These are phyloP conservation scores for Talaromyces atroroseus DNA, from an alignment of 2,329 filamentous ascomycete species.

Conservation along the genomic window DNA sequence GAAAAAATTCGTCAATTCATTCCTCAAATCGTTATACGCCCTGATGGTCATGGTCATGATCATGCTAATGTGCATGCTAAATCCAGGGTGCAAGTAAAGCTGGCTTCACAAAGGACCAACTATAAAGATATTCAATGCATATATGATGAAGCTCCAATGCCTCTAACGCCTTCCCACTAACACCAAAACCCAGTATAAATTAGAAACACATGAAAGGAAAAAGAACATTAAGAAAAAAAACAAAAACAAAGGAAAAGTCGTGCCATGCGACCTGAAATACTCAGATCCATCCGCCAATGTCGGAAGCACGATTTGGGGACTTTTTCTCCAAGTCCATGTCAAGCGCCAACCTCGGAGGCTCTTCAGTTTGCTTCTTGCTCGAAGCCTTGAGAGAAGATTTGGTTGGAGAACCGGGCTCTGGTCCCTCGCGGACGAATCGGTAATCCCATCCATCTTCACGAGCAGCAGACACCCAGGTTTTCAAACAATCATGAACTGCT, in stretches of 20 bases:
- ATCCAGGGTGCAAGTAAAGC: conserved; percentile 2
- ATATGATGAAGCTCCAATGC: conserved; percentile 2
- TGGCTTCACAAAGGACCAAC: background rate
- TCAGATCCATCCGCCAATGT: conserved; percentile 37
- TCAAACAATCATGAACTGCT: conserved; percentile 79
- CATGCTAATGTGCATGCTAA: conserved; percentile 8
- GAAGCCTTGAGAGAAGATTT: conserved; percentile 46
- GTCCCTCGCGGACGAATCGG: conserved; percentile 61
- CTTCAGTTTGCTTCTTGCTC: conserved; percentile 43
- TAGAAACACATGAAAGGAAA: conserved; percentile 13
- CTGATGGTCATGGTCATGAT: conserved; percentile 12
- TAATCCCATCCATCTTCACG: conserved; percentile 85
- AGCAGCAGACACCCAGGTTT: conserved; percentile 85
- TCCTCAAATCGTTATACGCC: conserved; percentile 14
- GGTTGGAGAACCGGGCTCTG: conserved; percentile 33
- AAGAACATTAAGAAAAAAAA: conserved; percentile 15
- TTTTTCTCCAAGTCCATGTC: conserved; percentile 30
- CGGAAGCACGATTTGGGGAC: conserved; percentile 16
- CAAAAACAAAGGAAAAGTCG: conserved; percentile 6
- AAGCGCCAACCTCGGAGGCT: conserved; percentile 56
- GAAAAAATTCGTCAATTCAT: conserved; percentile 9
- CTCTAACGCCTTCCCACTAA: conserved; percentile 9
- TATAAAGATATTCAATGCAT: conserved; percentile 2
- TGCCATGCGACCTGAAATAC: conserved; percentile 1
- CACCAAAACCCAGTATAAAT: conserved; percentile 8